Evolutionary conservation across 805 yeast species (phyloP).

Genomic region (Candida manassasensis): DNA sequence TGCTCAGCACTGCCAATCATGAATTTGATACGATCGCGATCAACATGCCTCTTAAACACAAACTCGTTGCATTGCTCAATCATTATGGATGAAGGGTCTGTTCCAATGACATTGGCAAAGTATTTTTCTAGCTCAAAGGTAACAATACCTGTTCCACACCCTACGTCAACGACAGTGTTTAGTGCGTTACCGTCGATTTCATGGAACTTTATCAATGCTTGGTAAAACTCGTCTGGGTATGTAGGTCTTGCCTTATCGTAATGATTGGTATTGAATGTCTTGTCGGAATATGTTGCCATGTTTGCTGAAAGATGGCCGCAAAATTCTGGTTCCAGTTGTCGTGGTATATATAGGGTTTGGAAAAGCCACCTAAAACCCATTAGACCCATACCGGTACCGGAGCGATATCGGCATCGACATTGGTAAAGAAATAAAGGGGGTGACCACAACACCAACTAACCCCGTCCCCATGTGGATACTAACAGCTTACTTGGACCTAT

Average conservation of each 20-base stretch:
- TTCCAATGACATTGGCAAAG: conserved; percentile 53
- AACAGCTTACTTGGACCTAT: too few species aligned
- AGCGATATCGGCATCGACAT: too few species aligned
- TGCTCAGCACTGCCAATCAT: conserved; percentile 22
- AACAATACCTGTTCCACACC: conserved; percentile 80
- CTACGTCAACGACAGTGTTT: conserved; percentile 56
- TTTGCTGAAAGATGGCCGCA: neutral
- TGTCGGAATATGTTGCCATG: conserved; percentile 63
- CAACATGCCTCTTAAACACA: conserved; percentile 8
- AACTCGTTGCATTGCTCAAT: conserved; percentile 15
- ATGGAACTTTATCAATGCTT: conserved; percentile 15
- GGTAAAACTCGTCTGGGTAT: conserved; percentile 43
- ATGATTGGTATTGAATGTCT: conserved; percentile 44
- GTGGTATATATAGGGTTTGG: neutral
- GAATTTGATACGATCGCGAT: conserved; percentile 14
- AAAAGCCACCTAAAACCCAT: neutral
- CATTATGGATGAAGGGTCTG: conserved; percentile 40
- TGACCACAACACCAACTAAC: too few species aligned
- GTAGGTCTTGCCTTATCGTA: conserved; percentile 63
- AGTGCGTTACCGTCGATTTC: conserved; percentile 3
- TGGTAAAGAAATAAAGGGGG: too few species aligned
- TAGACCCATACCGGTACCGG: neutral
- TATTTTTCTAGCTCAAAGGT: conserved; percentile 45
- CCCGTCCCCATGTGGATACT: too few species aligned
- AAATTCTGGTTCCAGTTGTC: neutral